These are phyloP conservation scores for Cetraspora pellucida DNA, from an alignment of 192 early-diverging fungal species.

Conservation along the genomic window DNA sequence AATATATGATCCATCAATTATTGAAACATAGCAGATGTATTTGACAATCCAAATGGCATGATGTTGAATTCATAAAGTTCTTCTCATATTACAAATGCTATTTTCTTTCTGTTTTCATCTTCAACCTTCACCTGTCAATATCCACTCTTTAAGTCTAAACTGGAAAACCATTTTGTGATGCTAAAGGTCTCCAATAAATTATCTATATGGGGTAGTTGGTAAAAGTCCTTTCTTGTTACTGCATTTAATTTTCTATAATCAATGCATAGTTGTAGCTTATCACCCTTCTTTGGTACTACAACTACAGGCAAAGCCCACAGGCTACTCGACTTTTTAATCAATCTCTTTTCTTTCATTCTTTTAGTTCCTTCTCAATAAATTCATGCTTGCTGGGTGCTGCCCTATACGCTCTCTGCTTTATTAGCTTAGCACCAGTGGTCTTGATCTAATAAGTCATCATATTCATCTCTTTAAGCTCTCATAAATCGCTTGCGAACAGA, in stretches of 20 bases:
- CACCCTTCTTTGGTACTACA: conserved; percentile 43
- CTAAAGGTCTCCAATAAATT: conserved; percentile 37
- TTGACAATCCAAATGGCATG: conserved; percentile 45
- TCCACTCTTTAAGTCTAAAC: conserved; percentile 21
- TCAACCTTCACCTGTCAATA: conserved; percentile 34
- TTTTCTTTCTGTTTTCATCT: neutral
- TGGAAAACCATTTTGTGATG: conserved; percentile 37
- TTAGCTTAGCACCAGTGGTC: neutral
- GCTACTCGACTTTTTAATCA: neutral
- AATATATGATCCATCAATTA: conserved; percentile 46
- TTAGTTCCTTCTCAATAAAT: neutral
- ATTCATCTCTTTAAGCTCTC: neutral
- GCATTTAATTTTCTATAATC: conserved; percentile 53
- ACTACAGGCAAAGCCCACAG: conserved; percentile 41
- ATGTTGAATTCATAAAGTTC: conserved; percentile 42
- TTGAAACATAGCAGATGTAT: conserved; percentile 47
- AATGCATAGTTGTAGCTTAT: conserved; percentile 36
- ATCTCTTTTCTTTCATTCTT: neutral
- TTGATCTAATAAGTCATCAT: neutral
- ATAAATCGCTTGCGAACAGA: neutral
- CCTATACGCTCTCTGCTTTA: neutral
- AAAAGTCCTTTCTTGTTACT: conserved; percentile 40
- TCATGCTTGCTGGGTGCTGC: neutral
- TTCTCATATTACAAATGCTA: conserved; percentile 38
- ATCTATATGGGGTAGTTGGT: conserved; percentile 46